Conservation (phyloP, 2,329 filamentous ascomycete genomes). For the Trichoderma cornu-damae region DNA sequence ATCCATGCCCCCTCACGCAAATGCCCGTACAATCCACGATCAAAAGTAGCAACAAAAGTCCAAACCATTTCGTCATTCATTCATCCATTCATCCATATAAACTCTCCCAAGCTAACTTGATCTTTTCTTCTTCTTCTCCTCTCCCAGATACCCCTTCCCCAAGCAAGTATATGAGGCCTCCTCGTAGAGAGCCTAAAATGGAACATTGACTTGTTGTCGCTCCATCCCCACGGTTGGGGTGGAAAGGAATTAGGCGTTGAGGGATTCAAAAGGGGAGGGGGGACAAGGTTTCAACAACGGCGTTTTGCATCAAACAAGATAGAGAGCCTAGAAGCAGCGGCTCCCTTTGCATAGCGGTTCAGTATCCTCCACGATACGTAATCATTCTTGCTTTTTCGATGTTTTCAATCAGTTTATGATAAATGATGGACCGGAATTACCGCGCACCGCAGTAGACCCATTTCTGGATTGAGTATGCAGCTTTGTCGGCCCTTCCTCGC, state of each 20-base stretch:
- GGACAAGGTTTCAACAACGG: slow-evolving; percentile 52
- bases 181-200: slow-evolving; percentile 28
- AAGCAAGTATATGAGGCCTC: slow-evolving; percentile 67
- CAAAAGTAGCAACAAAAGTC: neutral
- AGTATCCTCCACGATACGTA: slow-evolving; percentile 41
- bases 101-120: slow-evolving; percentile 1
- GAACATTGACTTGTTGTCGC: slow-evolving; percentile 26
- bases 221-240: slow-evolving; percentile 21
- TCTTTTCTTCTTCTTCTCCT: no score
- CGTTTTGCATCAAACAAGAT: slow-evolving; percentile 36
- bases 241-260: slow-evolving; percentile 39
- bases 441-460: neutral
- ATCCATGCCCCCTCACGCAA: neutral
- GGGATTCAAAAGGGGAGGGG: slow-evolving; percentile 32
- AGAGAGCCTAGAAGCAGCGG: slow-evolving; percentile 25
- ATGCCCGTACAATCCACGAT: neutral
- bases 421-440: slow-evolving; percentile 11
- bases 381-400: slow-evolving; percentile 16
- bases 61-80: neutral
- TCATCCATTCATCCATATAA: neutral
- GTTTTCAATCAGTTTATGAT: slow-evolving; percentile 10
- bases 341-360: slow-evolving; percentile 33
- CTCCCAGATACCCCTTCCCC: slow-evolving; percentile 73
- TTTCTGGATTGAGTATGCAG: slow-evolving; percentile 17
- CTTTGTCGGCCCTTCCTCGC: neutral